phyloP scores from a whole-genome alignment of 2,329 filamentous ascomycete species.

The Bipolaris sorokiniana region DNA sequence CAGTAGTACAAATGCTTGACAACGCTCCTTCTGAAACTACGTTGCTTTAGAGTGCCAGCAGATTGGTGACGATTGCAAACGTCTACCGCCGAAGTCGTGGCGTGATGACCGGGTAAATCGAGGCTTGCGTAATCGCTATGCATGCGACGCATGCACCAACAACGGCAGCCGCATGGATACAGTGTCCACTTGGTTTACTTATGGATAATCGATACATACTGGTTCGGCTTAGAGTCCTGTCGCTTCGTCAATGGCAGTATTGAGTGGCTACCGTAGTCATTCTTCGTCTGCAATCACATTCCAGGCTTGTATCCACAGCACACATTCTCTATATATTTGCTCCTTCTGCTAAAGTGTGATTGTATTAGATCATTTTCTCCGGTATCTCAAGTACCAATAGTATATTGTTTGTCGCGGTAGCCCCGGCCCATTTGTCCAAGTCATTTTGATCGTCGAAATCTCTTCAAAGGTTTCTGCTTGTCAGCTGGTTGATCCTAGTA shows the following conservation, averaged over 20 bases:
- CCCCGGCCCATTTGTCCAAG: background rate
- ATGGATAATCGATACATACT: background rate
- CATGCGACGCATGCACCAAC: background rate
- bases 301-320: too few relatives aligned
- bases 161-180: background rate
- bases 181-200: background rate
- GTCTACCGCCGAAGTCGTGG: background rate
- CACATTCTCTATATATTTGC: background rate
- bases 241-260: too few relatives aligned
- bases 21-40: background rate
- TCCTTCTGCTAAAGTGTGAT: too few relatives aligned
- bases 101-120: conserved; percentile 7
- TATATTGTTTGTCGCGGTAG: background rate
- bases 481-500: conserved; percentile 9
- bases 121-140: conserved; percentile 4
- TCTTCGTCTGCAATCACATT: too few relatives aligned
- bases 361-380: too few relatives aligned
- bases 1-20: background rate
- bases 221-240: background rate
- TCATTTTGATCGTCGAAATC: conserved; percentile 3
- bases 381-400: background rate
- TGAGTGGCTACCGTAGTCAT: too few relatives aligned
- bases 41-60: background rate
- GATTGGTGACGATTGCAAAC: background rate
- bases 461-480: conserved; percentile 9